phyloP scores from a whole-genome alignment of 2,329 filamentous ascomycete genomes.

The Scortechinia acanthostroma region DNA sequence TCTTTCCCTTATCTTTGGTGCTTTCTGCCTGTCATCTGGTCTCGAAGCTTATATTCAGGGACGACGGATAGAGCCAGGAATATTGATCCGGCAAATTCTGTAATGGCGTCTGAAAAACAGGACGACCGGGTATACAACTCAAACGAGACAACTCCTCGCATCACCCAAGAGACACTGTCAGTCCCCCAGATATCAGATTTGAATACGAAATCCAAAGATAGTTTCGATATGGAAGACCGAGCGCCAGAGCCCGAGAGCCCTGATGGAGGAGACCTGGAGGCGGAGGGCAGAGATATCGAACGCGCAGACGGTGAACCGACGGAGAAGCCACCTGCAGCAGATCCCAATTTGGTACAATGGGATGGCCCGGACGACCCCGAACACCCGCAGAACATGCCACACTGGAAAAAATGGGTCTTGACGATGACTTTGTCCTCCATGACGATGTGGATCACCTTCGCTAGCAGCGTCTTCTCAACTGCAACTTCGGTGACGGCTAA shows the following conservation, averaged over 20 bases:
- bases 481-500: constrained; percentile 6
- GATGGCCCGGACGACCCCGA: constrained; percentile 16
- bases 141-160: neutral
- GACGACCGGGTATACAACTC: neutral
- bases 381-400: constrained; percentile 16
- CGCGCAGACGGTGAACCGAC: neutral
- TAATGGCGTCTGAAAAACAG: neutral
- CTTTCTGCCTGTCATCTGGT: no score
- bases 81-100: no score
- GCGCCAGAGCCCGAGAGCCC: neutral
- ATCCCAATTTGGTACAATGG: constrained; percentile 18
- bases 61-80: no score
- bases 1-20: no score
- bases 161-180: neutral
- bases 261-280: neutral
- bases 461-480: constrained; percentile 1
- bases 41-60: no score
- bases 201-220: neutral
- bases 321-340: constrained; percentile 6
- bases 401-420: constrained; percentile 8
- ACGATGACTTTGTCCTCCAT: neutral
- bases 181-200: no score
- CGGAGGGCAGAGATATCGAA: neutral
- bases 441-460: neutral
- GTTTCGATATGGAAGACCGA: neutral